phyloP scores from a whole-genome alignment of 2,329 filamentous ascomycete genomes.

The Byssothecium circinans region DNA sequence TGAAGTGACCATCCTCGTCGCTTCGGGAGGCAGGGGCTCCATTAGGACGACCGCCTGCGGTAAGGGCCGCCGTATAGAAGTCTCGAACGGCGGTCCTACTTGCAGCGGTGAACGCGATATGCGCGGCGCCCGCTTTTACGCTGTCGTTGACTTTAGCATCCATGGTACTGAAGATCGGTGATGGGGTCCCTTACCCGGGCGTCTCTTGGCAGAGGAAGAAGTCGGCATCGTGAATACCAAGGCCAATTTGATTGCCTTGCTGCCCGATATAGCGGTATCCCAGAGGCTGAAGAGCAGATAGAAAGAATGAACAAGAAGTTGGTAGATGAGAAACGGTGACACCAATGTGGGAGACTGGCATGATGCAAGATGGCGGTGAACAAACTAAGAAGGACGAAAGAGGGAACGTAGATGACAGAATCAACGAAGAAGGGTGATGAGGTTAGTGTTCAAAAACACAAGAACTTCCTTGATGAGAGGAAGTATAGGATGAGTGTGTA shows the following conservation, averaged over 20 bases:
- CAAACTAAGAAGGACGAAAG: slow-evolving; percentile 13
- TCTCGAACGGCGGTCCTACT: slow-evolving; percentile 66
- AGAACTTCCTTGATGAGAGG: slow-evolving; percentile 12
- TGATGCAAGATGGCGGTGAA: slow-evolving; percentile 37
- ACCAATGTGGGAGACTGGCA: slow-evolving; percentile 65
- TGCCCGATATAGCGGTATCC: slow-evolving; percentile 72
- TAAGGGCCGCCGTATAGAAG: slow-evolving; percentile 71
- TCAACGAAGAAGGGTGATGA: slow-evolving; percentile 3
- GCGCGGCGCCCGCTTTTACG: slow-evolving; percentile 57
- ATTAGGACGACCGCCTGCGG: slow-evolving; percentile 63
- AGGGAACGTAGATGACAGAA: slow-evolving; percentile 16
- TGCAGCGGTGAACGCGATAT: slow-evolving; percentile 69
- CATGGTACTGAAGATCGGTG: slow-evolving; percentile 16
- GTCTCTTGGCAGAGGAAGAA: slow-evolving; percentile 67
- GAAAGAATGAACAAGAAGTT: slow-evolving; percentile 80
- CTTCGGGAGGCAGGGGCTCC: slow-evolving; percentile 59
- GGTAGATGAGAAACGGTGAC: slow-evolving; percentile 76
- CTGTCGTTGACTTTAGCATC: slow-evolving; percentile 33
- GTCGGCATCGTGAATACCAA: slow-evolving; percentile 62
- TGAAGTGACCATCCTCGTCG: slow-evolving; percentile 59
- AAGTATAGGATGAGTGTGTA: slow-evolving; percentile 16
- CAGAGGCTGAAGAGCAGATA: slow-evolving; percentile 74
- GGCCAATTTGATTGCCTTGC: slow-evolving; percentile 62
- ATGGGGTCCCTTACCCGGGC: slow-evolving; percentile 53
- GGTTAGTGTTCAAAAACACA: slow-evolving; percentile 14